Base-by-base conservation (phyloP, 371 early-diverging fungal genomes). In the Lichtheimia ornata region DNA sequence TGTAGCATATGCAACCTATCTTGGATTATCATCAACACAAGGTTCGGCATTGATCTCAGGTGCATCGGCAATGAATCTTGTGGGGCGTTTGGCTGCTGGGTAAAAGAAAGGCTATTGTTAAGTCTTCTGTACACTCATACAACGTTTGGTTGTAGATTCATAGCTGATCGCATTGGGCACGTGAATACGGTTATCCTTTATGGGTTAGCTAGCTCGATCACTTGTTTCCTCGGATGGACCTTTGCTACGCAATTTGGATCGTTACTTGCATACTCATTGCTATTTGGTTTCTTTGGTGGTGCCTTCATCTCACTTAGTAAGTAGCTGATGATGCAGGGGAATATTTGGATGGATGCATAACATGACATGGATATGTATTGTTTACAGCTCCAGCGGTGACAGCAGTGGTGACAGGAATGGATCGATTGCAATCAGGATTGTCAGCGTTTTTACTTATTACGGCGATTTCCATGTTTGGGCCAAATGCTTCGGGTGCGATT, bases 81-180 rank as follows among this genome's bases (percentile, higher is more conserved):
- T 83, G 18, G 86, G 84, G 11, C 79, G 84, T 28, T 58, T 83
- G 15, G 17, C 67, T 0, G 67, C 71, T n/a, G 79, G 79, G 65
- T 59, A 63, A 58, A n/a, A 27, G 0, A 56, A 24, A 13, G 11
- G 2, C 3, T 3, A 13, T 18, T 27, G 14, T 0, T 53, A 18
- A 9, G 24, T 30, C 35, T 50, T 50, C 5, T 14, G 9, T 11
- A 13, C 17, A 28, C 1, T 17, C 15, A 18, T 4, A 35, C 20
- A 53, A 7, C 22, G 20, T 54, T 5, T 42, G 6, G 2, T 14
- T 15, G 11, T 20, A 50, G 51, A 12, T 25, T 27, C 28, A 43
- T 50, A 44, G 66, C 52, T 20, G 61, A 65, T 24, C 49, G 22
- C n/a, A 17, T 61, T 13, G 66, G 61, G 0, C 61, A 61, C 35